A percentile compares a stretch with the other conserved stretches of the same genome.
phyloP scores from a whole-genome alignment of 495 filamentous ascomycete genomes.

The Daldinia loculata region DNA sequence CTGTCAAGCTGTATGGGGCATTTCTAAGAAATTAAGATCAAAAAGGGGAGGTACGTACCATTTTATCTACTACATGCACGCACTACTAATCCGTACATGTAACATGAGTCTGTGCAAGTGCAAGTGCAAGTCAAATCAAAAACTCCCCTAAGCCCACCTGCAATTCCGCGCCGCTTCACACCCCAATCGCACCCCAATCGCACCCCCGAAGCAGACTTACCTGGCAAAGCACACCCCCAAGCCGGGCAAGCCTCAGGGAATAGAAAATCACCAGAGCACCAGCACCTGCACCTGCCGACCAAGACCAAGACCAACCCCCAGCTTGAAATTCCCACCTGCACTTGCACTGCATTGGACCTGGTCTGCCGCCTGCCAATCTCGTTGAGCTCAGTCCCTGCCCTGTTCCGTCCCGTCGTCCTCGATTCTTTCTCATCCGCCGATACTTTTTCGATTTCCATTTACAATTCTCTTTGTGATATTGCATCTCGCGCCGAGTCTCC shows the following conservation, averaged over 20 bases:
- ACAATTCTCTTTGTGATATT: conserved; percentile 41
- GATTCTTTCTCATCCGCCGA: conserved; percentile 23
- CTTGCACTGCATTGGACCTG: conserved; percentile 8
- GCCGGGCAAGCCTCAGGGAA: conserved; percentile 26
- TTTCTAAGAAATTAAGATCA: background rate
- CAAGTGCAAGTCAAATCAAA: conserved; percentile 9
- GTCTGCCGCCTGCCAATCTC: conserved; percentile 21
- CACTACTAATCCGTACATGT: no score
- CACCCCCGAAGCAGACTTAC: conserved; percentile 1
- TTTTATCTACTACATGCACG: background rate
- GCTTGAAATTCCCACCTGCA: conserved; percentile 1
- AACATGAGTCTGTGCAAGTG: conserved; percentile 2
- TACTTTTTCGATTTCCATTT: conserved; percentile 27
- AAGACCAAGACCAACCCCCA: conserved; percentile 12
- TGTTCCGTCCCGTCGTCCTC: conserved; percentile 24
- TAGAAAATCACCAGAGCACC: conserved; percentile 24
- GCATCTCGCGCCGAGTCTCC: conserved; percentile 23
- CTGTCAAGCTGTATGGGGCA: conserved; percentile 1
- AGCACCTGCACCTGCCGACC: conserved; percentile 26
- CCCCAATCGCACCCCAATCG: conserved; percentile 1
- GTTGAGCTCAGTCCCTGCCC: conserved; percentile 14
- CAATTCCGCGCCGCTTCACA: conserved; percentile 10
- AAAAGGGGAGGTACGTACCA: conserved; percentile 12
- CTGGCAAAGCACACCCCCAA: conserved; percentile 5
- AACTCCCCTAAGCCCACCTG: conserved; percentile 11